These are phyloP conservation scores for Scedosporium dehoogii DNA, from an alignment of 2,329 filamentous ascomycete genomes.

Conservation along the genomic window DNA sequence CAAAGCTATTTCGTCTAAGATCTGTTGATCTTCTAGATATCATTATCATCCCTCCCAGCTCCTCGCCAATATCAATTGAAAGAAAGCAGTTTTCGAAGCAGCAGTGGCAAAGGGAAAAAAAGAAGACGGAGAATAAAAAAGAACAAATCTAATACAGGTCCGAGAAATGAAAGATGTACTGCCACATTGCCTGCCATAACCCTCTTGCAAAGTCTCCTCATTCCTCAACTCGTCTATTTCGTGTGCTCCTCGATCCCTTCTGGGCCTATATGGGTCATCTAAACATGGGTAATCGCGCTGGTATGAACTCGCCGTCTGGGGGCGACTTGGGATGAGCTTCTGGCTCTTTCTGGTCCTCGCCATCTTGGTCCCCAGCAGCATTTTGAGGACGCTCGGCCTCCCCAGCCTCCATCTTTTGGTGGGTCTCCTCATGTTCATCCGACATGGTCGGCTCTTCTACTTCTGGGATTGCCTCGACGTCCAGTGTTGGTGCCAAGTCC, in stretches of 20 bases:
- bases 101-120: not conserved
- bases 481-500: not conserved
- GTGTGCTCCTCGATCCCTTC: not conserved
- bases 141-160: slow-evolving; percentile 1
- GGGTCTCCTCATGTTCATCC: not conserved
- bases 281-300: slow-evolving; percentile 49
- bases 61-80: not conserved
- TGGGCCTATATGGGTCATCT: slow-evolving; percentile 18
- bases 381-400: not conserved
- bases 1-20: not conserved
- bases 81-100: not conserved
- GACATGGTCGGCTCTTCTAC: slow-evolving; percentile 4
- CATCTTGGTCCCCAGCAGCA: not conserved
- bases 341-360: not conserved
- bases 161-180: not conserved
- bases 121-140: not conserved
- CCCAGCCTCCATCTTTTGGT: not conserved
- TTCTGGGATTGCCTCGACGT: not conserved
- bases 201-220: not conserved
- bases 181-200: not conserved
- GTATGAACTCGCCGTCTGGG: slow-evolving; percentile 33
- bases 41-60: not conserved
- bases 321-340: not conserved
- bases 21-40: not conserved
- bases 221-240: not conserved